These are phyloP conservation scores for Tuber calosporum DNA, from an alignment of 495 filamentous ascomycete genomes.

Conservation along the genomic window DNA sequence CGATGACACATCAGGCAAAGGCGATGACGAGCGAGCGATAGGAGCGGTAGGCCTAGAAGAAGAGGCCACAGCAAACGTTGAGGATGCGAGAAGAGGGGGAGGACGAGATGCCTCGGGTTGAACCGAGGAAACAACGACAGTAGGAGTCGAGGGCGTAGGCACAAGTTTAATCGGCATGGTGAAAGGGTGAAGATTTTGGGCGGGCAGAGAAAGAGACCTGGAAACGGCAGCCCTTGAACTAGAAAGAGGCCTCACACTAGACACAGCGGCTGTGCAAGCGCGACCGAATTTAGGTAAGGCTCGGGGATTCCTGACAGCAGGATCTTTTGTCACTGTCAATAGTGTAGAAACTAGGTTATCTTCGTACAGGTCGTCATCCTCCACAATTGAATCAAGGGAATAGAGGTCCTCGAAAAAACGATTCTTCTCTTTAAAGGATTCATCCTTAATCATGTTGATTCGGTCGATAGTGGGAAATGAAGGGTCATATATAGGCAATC, in stretches of 20 bases:
- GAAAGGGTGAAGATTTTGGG: not conserved
- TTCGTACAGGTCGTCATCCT: constrained; percentile 15
- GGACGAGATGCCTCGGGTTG: not conserved
- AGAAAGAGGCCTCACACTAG: constrained; percentile 1
- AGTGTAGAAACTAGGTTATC: constrained; percentile 23
- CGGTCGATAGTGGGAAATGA: not conserved
- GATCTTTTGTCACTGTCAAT: constrained; percentile 5
- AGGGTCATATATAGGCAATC: not conserved
- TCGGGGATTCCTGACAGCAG: constrained; percentile 14
- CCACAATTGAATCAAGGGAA: constrained; percentile 21
- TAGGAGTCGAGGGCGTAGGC: not conserved
- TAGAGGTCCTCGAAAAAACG: constrained; percentile 36
- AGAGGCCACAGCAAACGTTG: not conserved
- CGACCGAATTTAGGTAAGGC: not conserved
- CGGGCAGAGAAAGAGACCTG: not conserved
- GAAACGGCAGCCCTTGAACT: constrained; percentile 11
- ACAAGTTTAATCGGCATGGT: constrained; percentile 8
- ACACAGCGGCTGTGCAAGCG: not conserved
- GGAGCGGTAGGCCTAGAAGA: not conserved
- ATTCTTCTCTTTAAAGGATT: constrained; percentile 14
- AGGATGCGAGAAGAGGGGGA: not conserved
- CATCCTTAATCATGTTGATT: not conserved
- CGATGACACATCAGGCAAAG: not conserved
- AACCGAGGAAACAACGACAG: not conserved
- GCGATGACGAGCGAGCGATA: not conserved